Conservation (phyloP, 441 rosid species). For the Mallotus japonicus region DNA sequence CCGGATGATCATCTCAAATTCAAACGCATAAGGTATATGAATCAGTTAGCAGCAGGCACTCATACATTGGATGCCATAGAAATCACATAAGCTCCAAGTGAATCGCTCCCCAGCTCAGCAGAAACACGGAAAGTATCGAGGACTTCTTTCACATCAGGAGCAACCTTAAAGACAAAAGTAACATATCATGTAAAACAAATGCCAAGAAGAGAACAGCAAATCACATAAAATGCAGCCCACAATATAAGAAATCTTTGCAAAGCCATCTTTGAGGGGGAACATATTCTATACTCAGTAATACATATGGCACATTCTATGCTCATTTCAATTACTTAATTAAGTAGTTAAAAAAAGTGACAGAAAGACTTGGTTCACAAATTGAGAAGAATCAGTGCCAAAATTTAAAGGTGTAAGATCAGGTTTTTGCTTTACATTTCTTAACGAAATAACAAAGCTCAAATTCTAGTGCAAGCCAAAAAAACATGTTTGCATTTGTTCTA, state of each 20-base stretch:
- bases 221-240: background rate
- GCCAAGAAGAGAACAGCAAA: slow-evolving; percentile 5
- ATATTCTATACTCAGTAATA: too few species aligned
- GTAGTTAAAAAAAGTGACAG: too few species aligned
- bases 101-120: slow-evolving; percentile 93
- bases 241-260: background rate
- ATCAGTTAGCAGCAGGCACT: slow-evolving; percentile 19
- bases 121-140: slow-evolving; percentile 87
- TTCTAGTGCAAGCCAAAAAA: too few species aligned
- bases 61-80: slow-evolving; percentile 97
- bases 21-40: slow-evolving; percentile 13
- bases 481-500: too few species aligned
- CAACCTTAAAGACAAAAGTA: slow-evolving; percentile 49
- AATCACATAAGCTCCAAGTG: slow-evolving; percentile 97
- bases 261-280: too few species aligned
- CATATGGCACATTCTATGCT: too few species aligned
- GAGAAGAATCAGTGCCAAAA: too few species aligned
- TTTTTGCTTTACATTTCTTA: too few species aligned
- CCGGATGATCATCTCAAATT: slow-evolving; percentile 11
- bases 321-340: too few species aligned
- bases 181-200: slow-evolving; percentile 11
- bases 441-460: too few species aligned
- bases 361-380: too few species aligned
- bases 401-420: too few species aligned
- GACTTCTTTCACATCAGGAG: slow-evolving; percentile 80